Conservation (phyloP, 176 grass and related monocot species). For the Alopecurus myosuroides region DNA sequence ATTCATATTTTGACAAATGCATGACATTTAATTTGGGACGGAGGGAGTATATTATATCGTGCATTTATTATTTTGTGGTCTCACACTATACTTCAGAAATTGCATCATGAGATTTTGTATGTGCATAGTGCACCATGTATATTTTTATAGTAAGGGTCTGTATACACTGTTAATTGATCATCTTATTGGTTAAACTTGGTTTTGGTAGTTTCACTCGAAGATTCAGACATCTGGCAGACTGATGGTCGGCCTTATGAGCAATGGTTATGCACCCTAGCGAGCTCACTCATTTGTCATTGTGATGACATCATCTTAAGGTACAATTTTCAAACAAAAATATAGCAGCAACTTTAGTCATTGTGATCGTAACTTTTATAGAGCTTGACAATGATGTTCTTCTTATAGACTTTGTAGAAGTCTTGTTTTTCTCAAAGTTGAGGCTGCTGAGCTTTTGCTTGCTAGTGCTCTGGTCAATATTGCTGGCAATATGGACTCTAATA, state of each 20-base stretch:
- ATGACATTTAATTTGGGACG: too few relatives aligned
- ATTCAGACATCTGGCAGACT: slow-evolving; percentile 69
- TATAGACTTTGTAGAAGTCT: slow-evolving; percentile 82
- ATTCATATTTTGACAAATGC: too few relatives aligned
- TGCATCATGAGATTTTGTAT: slow-evolving; percentile 9
- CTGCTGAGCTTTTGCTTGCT: slow-evolving; percentile 80
- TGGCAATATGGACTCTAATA: slow-evolving; percentile 49
- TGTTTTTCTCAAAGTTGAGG: slow-evolving; percentile 72
- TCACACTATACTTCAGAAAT: neutral
- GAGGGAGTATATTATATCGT: neutral
- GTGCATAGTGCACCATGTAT: neutral
- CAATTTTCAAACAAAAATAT: slow-evolving; percentile 26
- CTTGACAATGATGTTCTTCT: slow-evolving; percentile 25
- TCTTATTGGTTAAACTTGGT: slow-evolving; percentile 16
- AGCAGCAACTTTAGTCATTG: slow-evolving; percentile 15
- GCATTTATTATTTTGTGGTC: neutral
- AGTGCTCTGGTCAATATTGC: slow-evolving; percentile 73
- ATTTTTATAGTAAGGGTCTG: neutral
- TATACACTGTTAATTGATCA: neutral
- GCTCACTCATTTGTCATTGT: slow-evolving; percentile 77
- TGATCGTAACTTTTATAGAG: neutral
- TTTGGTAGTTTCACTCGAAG: slow-evolving; percentile 58
- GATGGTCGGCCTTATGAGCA: slow-evolving; percentile 56
- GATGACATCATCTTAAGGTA: slow-evolving; percentile 87
- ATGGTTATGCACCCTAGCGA: slow-evolving; percentile 84